Percentiles rank a stretch among this genome's conserved stretches.
These are phyloP conservation scores for Mediolabrus comicus DNA, from an alignment of 108 stramenopile genomes.

Conservation along the genomic window DNA sequence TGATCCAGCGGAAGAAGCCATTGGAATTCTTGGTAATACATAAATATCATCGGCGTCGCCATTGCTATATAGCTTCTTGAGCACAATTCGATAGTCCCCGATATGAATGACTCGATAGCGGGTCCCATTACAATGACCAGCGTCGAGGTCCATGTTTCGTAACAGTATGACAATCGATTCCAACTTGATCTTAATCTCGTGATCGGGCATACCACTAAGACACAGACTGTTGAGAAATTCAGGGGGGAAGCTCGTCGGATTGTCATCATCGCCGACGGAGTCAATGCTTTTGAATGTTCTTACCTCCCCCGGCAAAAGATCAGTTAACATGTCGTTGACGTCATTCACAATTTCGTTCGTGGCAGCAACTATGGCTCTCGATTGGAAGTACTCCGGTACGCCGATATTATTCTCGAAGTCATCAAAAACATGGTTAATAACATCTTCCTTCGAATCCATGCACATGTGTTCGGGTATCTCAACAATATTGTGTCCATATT, in stretches of 20 bases:
- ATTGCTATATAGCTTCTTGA: too few relatives aligned
- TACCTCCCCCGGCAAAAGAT: background rate
- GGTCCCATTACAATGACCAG: background rate
- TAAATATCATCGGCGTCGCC: too few relatives aligned
- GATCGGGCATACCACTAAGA: background rate
- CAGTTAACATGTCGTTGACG: background rate
- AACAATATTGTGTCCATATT: background rate
- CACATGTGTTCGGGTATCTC: too few relatives aligned
- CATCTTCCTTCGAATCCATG: too few relatives aligned
- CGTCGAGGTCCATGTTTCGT: background rate
- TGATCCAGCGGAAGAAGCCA: background rate
- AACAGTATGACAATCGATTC: background rate
- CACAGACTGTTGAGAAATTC: background rate
- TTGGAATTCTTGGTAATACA: background rate
- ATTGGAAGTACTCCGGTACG: too few relatives aligned
- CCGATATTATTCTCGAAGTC: too few relatives aligned
- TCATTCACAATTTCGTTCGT: background rate
- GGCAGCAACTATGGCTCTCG: too few relatives aligned
- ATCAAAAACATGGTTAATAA: too few relatives aligned
- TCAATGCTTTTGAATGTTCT: background rate
- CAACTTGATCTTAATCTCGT: background rate
- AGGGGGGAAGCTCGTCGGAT: background rate
- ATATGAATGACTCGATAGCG: background rate
- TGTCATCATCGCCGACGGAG: too few relatives aligned
- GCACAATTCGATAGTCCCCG: background rate